Base-by-base conservation (phyloP, 169 alveolate species). In the Cryptosporidium muris region DNA sequence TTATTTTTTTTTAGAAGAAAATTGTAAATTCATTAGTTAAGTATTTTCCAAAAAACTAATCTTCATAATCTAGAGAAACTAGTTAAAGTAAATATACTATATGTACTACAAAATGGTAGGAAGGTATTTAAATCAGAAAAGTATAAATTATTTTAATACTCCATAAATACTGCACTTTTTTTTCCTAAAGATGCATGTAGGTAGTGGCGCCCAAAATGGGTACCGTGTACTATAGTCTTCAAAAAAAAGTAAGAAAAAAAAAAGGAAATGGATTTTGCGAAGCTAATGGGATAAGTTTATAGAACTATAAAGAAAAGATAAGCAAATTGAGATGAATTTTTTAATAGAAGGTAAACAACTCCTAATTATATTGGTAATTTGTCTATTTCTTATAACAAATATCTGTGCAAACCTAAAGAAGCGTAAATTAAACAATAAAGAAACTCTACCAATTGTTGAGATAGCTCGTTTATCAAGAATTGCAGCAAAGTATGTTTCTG, bases 401-500 rank as follows among this genome's bases (percentile, higher is more conserved):
- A 9, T 16, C 6, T 62, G 66, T 40, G 37, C 66, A 62, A 37
- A 7, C 11, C n/a, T 62, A 51, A 40, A 9, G 48, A 2, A 16
- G 42, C 5, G 6, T 3, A 36, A 62, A 14, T 1, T 12, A 14
- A 62, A 34, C 25, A 60, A 42, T 37, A 12, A 16, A 54, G 34
- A n/a, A 36, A 6, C 82, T 2, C 49, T 51, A 52, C 65, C 67
- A 16, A 47, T 74, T 3, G n/a, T 37, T 43, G 85, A 74, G 34
- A 54, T 74, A 43, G 54, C 85, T 16, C 40, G 74, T 34, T 58
- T 54, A 25, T 74, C 85, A 6, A 74, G 60, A 58, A 58, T 54
- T 56, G 85, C 85, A 8, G 43, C 85, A 3, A 74, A 42, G 60
- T 74, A 56, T 60, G 85, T 60, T 12, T 74, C 85, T 40, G 85